Conservation (phyloP, 2,329 filamentous ascomycete genomes). For the Pseudogymnoascus pannorum region DNA sequence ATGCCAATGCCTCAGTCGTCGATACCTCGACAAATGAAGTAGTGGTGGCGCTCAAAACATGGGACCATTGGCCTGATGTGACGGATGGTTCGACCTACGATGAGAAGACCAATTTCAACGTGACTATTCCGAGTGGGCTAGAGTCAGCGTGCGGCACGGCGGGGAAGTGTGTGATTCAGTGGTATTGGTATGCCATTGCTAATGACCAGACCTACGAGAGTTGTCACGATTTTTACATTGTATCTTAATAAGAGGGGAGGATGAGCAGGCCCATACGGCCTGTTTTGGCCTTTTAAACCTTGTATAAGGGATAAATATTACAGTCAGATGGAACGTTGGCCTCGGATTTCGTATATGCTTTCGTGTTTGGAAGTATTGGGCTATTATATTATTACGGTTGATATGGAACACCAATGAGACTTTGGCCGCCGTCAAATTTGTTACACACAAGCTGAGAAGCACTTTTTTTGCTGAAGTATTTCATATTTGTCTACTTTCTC, state of each 20-base stretch:
- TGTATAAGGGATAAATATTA: background rate
- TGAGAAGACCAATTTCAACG: background rate
- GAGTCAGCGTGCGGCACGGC: slow-evolving; percentile 16
- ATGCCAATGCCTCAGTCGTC: background rate
- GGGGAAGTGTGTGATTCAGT: slow-evolving; percentile 20
- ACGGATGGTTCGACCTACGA: background rate
- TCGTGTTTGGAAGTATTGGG: background rate
- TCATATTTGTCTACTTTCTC: too few species aligned
- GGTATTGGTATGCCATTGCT: background rate
- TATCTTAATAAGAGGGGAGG: background rate
- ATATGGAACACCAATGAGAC: background rate
- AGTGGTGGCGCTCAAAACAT: background rate
- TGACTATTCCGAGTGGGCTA: background rate
- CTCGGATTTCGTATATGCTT: background rate
- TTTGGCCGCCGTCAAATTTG: too few species aligned
- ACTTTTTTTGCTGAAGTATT: too few species aligned
- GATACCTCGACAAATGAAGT: background rate
- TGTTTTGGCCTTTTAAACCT: background rate
- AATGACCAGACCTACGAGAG: background rate
- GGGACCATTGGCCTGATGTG: slow-evolving; percentile 12
- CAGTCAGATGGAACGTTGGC: background rate
- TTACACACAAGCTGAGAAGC: too few species aligned
- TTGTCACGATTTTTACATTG: slow-evolving; percentile 10
- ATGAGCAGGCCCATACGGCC: background rate
- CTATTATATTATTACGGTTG: background rate